A percentile compares a stretch with the other conserved stretches of the same genome.
Conservation (phyloP, 768 basidiomycete genomes). For the Dioszegia crocea region DNA sequence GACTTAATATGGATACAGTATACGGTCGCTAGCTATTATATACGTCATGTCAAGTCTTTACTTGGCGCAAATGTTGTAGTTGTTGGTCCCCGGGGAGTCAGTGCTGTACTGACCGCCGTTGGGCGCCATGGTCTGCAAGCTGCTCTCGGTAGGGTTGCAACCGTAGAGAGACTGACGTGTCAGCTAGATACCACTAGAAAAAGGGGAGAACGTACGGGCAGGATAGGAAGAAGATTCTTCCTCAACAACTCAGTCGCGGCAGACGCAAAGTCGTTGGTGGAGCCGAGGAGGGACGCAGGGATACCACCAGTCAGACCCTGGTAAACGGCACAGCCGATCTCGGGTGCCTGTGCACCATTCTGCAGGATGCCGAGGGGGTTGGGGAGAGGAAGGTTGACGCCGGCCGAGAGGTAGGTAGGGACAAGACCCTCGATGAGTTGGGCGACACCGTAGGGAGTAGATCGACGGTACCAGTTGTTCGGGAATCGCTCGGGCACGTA, state of each 20-base stretch:
- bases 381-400: constrained; percentile 9
- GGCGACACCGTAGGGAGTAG: constrained; percentile 8
- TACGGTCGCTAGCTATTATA: no score
- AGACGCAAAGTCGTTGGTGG: constrained; percentile 13
- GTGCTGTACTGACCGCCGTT: constrained; percentile 9
- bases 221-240: constrained; percentile 6
- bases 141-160: neutral
- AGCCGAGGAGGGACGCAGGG: constrained; percentile 12
- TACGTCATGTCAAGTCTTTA: neutral
- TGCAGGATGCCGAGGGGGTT: constrained; percentile 14
- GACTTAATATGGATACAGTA: no score
- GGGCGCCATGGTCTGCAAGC: neutral
- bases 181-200: neutral
- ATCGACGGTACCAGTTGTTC: constrained; percentile 21
- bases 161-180: constrained; percentile 2
- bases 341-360: constrained; percentile 8
- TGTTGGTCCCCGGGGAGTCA: neutral
- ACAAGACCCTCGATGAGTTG: constrained; percentile 5
- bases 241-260: constrained; percentile 5
- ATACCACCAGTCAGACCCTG: constrained; percentile 11
- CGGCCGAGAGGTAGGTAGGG: constrained; percentile 14
- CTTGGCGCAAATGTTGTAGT: constrained; percentile 4
- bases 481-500: constrained; percentile 22
- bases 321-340: constrained; percentile 16
- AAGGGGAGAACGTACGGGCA: constrained; percentile 7